Base-by-base conservation (phyloP, 2,329 filamentous ascomycete species). In the Aspergillus sp. region DNA sequence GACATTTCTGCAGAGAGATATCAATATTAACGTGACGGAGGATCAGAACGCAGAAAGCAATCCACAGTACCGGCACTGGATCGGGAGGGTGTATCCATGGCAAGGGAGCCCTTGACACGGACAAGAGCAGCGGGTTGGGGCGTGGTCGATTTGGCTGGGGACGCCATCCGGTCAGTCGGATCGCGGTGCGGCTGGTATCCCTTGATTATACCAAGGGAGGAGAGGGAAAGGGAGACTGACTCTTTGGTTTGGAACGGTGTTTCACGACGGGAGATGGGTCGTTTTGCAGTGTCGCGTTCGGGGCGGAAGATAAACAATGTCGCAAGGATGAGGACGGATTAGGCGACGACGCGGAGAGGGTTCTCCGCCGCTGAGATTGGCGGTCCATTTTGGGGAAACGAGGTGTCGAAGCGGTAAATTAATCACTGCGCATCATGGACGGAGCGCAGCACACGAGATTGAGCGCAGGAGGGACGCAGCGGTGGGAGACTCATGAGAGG, bases 81-180 rank as follows among this genome's bases (percentile, higher is more conserved):
- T 30, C 53, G 60, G 20, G 65, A 66, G 22, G 65, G 61, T 20
- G 63, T 66, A 49, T 67, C 63, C 67, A 70, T 70, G 45, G 61
- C 58, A 49, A 46, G 45, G 52, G 57, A 57, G 33, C 65, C 65
- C 53, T 70, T 70, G 38, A 69, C 61, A 42, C 67, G 67, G 32
- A 58, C 58, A 42, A 70, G 55, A 17, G 67, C 65, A 32, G 58
- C 60, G 47, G 68, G 66, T 40, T 63, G 60, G 35, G 60, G 61
- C 61, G 35, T 17, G 35, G 14, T 61, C 59, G 8, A 60, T 46
- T 45, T 59, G 17, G 55, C 65, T 67, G 57, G 40, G 40, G 20
- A 32, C 33, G 30, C 13, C 35, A 43, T 20, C 17, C 41, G 47
- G 52, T 67, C 50, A 67, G 59, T 50, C 49, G 42, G 14, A 33